A percentile compares a stretch with the other conserved stretches of the same genome.
Evolutionary conservation across 1,139 yeast genomes (phyloP).

Genomic region (Magnusiomyces paraingens): DNA sequence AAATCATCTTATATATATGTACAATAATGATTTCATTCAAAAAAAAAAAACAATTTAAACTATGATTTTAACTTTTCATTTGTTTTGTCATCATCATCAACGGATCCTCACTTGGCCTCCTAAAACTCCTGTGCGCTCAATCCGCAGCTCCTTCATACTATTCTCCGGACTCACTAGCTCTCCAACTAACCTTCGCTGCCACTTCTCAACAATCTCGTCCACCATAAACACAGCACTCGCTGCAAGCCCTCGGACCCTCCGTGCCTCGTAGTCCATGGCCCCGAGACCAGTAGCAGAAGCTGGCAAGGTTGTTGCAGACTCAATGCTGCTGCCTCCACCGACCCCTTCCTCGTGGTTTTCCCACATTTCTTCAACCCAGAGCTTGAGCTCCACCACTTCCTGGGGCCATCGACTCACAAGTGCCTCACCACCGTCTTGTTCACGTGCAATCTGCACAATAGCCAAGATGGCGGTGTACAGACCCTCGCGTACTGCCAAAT

Average conservation of each 20-base stretch:
- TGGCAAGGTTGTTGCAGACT: neutral
- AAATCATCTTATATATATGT: neutral
- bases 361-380: conserved; percentile 43
- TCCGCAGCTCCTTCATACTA: neutral
- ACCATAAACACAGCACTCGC: conserved; percentile 45
- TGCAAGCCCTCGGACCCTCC: conserved; percentile 40
- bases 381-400: conserved; percentile 35
- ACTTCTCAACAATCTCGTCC: conserved; percentile 30
- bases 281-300: neutral
- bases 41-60: too few relatives aligned
- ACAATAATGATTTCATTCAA: neutral
- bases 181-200: conserved; percentile 26
- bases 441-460: conserved; percentile 26
- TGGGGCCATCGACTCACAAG: conserved; percentile 32
- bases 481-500: conserved; percentile 7
- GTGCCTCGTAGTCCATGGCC: conserved; percentile 38
- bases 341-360: conserved; percentile 24
- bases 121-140: neutral
- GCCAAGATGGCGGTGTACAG: conserved; percentile 13
- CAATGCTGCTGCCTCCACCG: neutral
- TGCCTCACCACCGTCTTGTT: conserved; percentile 39
- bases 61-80: neutral
- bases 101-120: too few relatives aligned
- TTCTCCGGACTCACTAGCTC: conserved; percentile 19
- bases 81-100: too few relatives aligned